These are phyloP conservation scores for Gelatoporia subvermispora DNA, from an alignment of 768 basidiomycete species.

Conservation along the genomic window DNA sequence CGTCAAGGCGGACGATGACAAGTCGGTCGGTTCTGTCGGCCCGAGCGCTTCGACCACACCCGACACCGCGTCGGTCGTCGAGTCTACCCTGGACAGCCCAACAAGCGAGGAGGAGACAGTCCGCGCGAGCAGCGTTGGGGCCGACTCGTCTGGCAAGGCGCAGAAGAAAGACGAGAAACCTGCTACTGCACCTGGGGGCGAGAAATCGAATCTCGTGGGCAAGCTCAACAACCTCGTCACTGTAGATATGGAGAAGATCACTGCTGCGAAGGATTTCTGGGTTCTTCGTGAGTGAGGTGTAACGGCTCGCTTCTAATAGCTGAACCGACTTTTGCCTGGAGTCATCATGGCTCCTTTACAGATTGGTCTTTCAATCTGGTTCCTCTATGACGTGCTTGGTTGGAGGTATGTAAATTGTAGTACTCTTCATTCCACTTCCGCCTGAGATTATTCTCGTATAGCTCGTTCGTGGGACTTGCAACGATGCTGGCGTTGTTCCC, in stretches of 20 bases:
- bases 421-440: not conserved
- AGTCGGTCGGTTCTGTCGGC: not conserved
- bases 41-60: no score
- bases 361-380: constrained; percentile 32
- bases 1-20: constrained; percentile 34
- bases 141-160: not conserved
- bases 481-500: constrained; percentile 38
- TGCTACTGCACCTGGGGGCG: not conserved
- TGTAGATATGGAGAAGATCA: constrained; percentile 34
- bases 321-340: not conserved
- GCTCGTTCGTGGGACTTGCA: constrained; percentile 39
- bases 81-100: not conserved
- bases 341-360: constrained; percentile 37
- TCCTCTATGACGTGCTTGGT: constrained; percentile 39
- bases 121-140: constrained; percentile 10
- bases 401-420: constrained; percentile 31
- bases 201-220: constrained; percentile 1
- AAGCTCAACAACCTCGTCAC: constrained; percentile 24
- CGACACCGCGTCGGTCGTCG: no score
- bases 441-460: not conserved
- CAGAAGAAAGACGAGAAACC: constrained; percentile 8
- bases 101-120: constrained; percentile 14
- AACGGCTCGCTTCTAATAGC: not conserved
- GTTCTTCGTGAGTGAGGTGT: not conserved
- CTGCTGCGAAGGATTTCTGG: not conserved